Percentiles rank a stretch among this genome's conserved stretches.
These are phyloP conservation scores for Barnettozyma californica DNA, from an alignment of 805 yeast species.

Conservation along the genomic window DNA sequence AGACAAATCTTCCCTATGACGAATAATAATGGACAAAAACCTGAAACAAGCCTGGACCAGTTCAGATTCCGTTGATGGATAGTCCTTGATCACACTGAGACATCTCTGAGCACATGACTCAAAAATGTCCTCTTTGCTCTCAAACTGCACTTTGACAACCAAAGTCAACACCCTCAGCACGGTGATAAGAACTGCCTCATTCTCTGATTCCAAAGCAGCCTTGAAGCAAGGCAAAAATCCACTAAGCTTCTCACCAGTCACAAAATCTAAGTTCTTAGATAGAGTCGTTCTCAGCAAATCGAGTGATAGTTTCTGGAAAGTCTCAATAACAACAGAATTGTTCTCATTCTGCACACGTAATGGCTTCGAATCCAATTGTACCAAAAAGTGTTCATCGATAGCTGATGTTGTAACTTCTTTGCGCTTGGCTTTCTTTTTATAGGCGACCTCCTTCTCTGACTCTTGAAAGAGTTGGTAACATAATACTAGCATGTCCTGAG, in stretches of 20 bases:
- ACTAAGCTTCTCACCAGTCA: slow-evolving; percentile 53
- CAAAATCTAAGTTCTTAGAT: slow-evolving; percentile 52
- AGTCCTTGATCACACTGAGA: slow-evolving; percentile 60
- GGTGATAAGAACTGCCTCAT: slow-evolving; percentile 72
- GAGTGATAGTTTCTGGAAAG: slow-evolving; percentile 70
- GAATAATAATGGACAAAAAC: slow-evolving; percentile 64
- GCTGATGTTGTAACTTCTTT: slow-evolving; percentile 16
- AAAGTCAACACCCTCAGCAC: slow-evolving; percentile 58
- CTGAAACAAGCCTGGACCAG: slow-evolving; percentile 75
- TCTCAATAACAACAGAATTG: slow-evolving; percentile 44
- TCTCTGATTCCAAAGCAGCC: slow-evolving; percentile 53
- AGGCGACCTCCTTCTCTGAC: slow-evolving; percentile 30
- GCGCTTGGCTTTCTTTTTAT: slow-evolving; percentile 8
- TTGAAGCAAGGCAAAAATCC: slow-evolving; percentile 75
- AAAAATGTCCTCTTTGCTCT: slow-evolving; percentile 45
- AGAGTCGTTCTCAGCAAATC: slow-evolving; percentile 73
- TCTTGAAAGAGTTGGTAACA: slow-evolving; percentile 69
- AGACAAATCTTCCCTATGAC: slow-evolving; percentile 60
- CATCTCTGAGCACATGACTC: slow-evolving; percentile 56
- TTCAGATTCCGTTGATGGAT: slow-evolving; percentile 73
- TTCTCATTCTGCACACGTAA: slow-evolving; percentile 49
- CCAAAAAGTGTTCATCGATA: slow-evolving; percentile 58
- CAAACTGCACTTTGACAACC: slow-evolving; percentile 57
- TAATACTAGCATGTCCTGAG: slow-evolving; percentile 56
- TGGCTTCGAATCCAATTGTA: slow-evolving; percentile 61